Base-by-base conservation (phyloP, 805 yeast species). In the Candida gorgasii region DNA sequence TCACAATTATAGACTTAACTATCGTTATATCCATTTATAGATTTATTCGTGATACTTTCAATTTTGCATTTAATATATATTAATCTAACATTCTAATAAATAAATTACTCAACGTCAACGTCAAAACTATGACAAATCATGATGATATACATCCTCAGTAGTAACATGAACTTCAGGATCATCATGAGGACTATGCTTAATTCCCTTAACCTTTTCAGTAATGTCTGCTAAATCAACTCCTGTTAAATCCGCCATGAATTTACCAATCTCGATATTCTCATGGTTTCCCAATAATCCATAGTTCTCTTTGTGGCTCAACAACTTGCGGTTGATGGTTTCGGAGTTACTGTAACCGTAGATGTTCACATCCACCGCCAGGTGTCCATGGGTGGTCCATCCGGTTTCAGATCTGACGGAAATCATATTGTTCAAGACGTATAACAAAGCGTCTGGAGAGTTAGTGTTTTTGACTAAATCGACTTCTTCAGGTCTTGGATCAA, bases 301-400 rank as follows among this genome's bases (percentile, higher is more conserved):
- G 30, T 54, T 51, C 28, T 48, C 53, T 16, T 47, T 43, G 13
- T 53, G 48, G 5, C 54, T 46, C 7, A 77, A 51, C 43, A 69
- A 62, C 50, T 70, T 54, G 2, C 48, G 34, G 55, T 63, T 64
- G 22, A 80, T 71, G n/a, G 26, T 8, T 6, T 63, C 53, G 18
- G 75, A 78, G 53, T 84, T 84, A 23, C 89, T 76, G 59, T 83
- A 76, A 0, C 85, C 96, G 59, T 90, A 90, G 37, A 92, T 86
- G 57, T 92, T 90, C 27, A 90, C 96, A 63, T 90, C 98, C 12
- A 90, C 97, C 0, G 96, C 97, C 15, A 95, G 83, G 62, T 90
- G 98, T 22, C 97, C 98, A 56, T 89, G 95, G 0, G 97, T 90
- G 8, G 95, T 75, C 96, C 97, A 90, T n/a, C 97, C 97, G 13